Evolutionary conservation across 495 filamentous ascomycete species (phyloP).

Genomic region (Hypoxylon lienhwacheense): DNA sequence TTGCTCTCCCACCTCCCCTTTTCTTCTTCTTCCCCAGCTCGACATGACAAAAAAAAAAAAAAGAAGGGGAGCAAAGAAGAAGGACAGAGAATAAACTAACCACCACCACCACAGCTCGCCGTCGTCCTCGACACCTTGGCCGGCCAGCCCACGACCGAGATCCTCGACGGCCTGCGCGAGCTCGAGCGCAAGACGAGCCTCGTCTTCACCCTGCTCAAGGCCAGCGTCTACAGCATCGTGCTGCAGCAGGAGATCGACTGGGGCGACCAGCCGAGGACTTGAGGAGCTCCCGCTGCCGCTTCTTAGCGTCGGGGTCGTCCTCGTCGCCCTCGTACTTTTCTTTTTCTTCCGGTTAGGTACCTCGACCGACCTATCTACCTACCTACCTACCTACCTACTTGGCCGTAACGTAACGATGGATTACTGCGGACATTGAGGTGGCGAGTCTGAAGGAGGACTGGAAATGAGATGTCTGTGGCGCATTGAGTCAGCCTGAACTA

Average conservation of each 20-base stretch:
- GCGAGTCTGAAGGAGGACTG: too few species aligned
- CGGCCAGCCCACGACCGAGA: conserved; percentile 64
- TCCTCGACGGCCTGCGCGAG: conserved; percentile 80
- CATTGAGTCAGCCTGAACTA: too few species aligned
- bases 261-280: conserved; percentile 53
- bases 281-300: not conserved
- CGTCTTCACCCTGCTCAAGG: conserved; percentile 93
- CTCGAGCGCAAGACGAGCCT: conserved; percentile 92
- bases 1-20: not conserved
- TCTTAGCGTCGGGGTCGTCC: not conserved
- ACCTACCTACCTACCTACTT: too few species aligned
- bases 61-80: too few species aligned
- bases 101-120: conserved; percentile 54
- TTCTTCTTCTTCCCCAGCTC: not conserved
- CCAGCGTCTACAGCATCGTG: conserved; percentile 97
- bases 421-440: too few species aligned
- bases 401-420: too few species aligned
- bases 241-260: conserved; percentile 89
- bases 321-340: not conserved
- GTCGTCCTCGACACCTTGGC: conserved; percentile 62
- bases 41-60: too few species aligned
- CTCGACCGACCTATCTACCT: too few species aligned
- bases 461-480: too few species aligned
- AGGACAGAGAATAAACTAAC: conserved; percentile 4
- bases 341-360: too few species aligned